Base-by-base conservation (phyloP, 2,329 filamentous ascomycete genomes). In the Diaporthe sp. region DNA sequence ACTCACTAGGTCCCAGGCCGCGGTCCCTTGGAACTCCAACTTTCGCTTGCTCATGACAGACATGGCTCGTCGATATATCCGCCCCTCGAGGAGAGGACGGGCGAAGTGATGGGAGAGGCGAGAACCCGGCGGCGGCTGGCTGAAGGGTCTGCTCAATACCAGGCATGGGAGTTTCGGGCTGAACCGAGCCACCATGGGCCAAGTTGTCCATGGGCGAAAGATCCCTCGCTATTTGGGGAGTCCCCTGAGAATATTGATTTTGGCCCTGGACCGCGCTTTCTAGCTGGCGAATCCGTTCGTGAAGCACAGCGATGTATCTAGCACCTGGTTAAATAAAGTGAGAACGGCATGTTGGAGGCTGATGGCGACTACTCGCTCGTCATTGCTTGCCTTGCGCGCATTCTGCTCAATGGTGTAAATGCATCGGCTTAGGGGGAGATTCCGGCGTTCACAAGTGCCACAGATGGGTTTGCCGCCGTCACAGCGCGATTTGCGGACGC, bases 381-480 rank as follows among this genome's bases (percentile, higher is more conserved):
- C 82, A 25, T 81, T 83, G 61, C 81, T 84, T 8, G 81, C 82
- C 5, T 81, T 81, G 13, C 81, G 80, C 10, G 81, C 80, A 76
- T 83, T 84, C 53, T 56, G 53, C 5, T 82, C 81, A 2, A 80
- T 74, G 30, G 79, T 84, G 77, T 85, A 86, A 12, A 84, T 77
- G 68, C 84, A 86, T n/a, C 78, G 80, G 42, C 82, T 79, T 9
- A 83, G 75, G 4, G 76, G 74, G 35, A 83, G 78, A 2, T 79
- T 79, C 17, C 84, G 81, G 17, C 81, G 80, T 55, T 78, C 78
- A 70, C 85, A 86, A 3, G 83, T 82, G n/a, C 82, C 83, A 77
- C 85, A 87, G 17, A 86, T 82, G 32, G 85, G 85, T 76, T 85
- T 85, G n/a, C 71, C 79, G 27, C 84, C 84, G 75, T 86, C 84